Base-by-base conservation (phyloP, 345 rosid species). In the Clausena lansium region DNA sequence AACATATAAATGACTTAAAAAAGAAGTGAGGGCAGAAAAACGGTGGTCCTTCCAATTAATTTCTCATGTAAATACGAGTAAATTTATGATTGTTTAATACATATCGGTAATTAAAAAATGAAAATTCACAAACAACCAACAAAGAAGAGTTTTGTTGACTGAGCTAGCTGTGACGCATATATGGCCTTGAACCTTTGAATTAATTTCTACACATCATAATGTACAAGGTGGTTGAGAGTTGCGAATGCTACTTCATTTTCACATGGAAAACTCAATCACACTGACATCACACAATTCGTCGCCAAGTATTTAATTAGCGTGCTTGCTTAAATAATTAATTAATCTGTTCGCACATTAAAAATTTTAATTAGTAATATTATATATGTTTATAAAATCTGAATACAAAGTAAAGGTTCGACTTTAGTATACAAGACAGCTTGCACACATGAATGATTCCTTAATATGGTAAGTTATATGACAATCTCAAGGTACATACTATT, bases 191-290 rank as follows among this genome's bases (percentile, higher is more conserved):
- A 59, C 24, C 5, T 38, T 4, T 27, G 19, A 57, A 73, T 9
- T 13, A 41, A 38, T 25, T 60, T 73, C 35, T 9, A 57, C 11
- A 1, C 25, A 39, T 7, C 67, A 73, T 39, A 5, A 33, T 19
- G 25, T 24, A 15, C 2, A 14, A 7, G 33, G 76, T 73, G 13
- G 76, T 59, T 73, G 55, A 58, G 61, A 58, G 13, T 58, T n/a
- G 61, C 27, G 67, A 30, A 73, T 73, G 67, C 33, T 25, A 39
- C 20, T 73, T 73, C 76, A 73, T 60, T 60, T 73, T 45, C 76
- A n/a, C 33, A n/a, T 58, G 32, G 76, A 73, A 72, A 73, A 58
- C 59, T 22, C 76, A 24, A 55, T n/a, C n/a, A n/a, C n/a, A n/a
- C n/a, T 11, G 63, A 1, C 36, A 28, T 59, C 6, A 3, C n/a